phyloP scores from a whole-genome alignment of 345 rosid species.

The Corchorus olitorius region DNA sequence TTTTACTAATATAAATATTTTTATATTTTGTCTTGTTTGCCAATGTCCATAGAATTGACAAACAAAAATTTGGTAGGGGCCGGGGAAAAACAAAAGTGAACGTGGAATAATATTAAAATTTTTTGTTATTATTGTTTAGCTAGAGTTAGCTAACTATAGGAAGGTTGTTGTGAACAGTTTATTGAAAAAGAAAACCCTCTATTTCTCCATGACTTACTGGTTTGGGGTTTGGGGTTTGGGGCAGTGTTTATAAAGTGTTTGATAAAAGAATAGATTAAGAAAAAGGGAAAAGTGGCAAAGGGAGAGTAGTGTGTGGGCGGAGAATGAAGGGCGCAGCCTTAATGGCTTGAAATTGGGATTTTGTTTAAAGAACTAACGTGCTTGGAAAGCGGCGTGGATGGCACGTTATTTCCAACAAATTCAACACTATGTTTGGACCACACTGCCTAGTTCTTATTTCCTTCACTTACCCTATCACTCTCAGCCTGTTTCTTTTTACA shows the following conservation, averaged over 20 bases:
- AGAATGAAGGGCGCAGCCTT: not conserved
- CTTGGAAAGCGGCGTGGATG: conserved; percentile 14
- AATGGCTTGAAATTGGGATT: not conserved
- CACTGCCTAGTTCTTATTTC: not conserved
- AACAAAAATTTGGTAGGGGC: conserved; percentile 10
- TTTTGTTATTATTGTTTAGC: no score
- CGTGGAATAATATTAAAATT: not conserved
- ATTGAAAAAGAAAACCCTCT: not conserved
- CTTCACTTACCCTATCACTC: no score
- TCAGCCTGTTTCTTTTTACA: no score
- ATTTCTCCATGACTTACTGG: not conserved
- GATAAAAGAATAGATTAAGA: not conserved
- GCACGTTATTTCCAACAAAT: conserved; percentile 8
- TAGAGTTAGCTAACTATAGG: not conserved
- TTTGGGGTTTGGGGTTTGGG: not conserved
- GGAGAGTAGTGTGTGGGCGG: not conserved
- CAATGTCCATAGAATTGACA: not conserved
- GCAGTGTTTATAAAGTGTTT: not conserved
- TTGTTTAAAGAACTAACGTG: not conserved
- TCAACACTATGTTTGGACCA: conserved; percentile 9
- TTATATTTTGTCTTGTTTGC: not conserved
- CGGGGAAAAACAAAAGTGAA: conserved; percentile 6
- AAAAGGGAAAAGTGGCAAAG: not conserved
- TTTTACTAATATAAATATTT: not conserved
- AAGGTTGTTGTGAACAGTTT: not conserved